Percentiles rank a stretch among this genome's conserved stretches.
These are phyloP conservation scores for Arabis alpina DNA, from an alignment of 345 rosid genomes.

Conservation along the genomic window DNA sequence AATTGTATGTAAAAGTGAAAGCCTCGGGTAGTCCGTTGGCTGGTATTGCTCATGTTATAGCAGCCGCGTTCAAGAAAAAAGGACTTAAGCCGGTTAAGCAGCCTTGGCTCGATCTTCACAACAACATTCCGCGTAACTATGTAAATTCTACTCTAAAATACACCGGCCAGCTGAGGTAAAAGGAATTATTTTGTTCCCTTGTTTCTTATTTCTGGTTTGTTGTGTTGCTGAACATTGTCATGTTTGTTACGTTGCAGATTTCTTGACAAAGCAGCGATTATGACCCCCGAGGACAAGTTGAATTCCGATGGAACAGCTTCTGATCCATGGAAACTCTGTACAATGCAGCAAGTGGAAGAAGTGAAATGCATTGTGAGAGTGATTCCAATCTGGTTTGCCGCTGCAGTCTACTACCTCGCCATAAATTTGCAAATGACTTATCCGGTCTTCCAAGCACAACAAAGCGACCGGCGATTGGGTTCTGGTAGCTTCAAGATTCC, in stretches of 20 bases:
- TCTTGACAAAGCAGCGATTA: conserved; percentile 66
- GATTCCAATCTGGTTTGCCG: conserved; percentile 63
- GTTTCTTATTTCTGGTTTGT: not conserved
- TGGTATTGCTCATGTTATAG: conserved; percentile 57
- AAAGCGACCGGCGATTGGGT: conserved; percentile 55
- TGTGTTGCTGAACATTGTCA: conserved; percentile 14
- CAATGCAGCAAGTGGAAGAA: conserved; percentile 75
- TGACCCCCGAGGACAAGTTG: conserved; percentile 47
- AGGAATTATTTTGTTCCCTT: conserved; percentile 8
- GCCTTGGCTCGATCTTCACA: conserved; percentile 46
- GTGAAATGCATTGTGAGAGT: conserved; percentile 62
- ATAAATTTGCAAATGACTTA: conserved; percentile 54
- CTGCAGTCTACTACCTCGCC: conserved; percentile 47
- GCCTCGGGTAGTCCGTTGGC: conserved; percentile 81
- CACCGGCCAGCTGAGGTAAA: conserved; percentile 46
- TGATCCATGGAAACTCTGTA: conserved; percentile 65
- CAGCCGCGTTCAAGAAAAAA: conserved; percentile 64
- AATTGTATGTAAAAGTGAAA: conserved; percentile 69
- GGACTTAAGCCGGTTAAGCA: conserved; percentile 50
- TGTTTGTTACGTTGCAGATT: conserved; percentile 41
- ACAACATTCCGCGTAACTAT: conserved; percentile 41
- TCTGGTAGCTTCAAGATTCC: conserved; percentile 56
- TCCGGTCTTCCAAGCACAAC: conserved; percentile 64
- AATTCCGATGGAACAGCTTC: conserved; percentile 51
- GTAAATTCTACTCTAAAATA: conserved; percentile 33